Evolutionary conservation across 2,329 filamentous ascomycete species (phyloP).

Genomic region (Sporothrix sp.): DNA sequence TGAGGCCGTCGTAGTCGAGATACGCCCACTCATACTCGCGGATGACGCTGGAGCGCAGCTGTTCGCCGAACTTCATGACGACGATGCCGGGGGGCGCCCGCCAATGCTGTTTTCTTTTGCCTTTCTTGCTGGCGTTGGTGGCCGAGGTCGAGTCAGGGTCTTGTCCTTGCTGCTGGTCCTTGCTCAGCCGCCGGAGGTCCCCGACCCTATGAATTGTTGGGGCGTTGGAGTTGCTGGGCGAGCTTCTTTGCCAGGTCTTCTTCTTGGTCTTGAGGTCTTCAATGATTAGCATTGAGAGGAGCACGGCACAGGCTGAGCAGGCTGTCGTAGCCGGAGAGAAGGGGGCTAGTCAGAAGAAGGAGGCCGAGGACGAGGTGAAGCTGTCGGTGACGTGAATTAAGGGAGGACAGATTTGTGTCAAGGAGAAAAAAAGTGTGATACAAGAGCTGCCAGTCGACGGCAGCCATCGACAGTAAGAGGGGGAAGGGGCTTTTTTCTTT

Average conservation of each 20-base stretch:
- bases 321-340: background rate
- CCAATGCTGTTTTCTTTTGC: conserved; percentile 18
- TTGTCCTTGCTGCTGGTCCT: background rate
- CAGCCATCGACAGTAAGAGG: background rate
- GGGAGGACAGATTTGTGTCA: background rate
- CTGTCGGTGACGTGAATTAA: background rate
- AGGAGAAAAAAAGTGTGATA: background rate
- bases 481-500: background rate
- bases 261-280: conserved; percentile 36
- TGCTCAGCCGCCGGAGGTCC: background rate
- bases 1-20: conserved; percentile 93
- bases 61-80: conserved; percentile 84
- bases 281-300: conserved; percentile 40
- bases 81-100: conserved; percentile 40
- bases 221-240: conserved; percentile 1
- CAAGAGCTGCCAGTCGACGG: background rate
- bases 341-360: too few relatives aligned
- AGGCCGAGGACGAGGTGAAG: too few relatives aligned
- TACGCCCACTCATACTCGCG: conserved; percentile 98
- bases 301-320: conserved; percentile 1
- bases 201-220: conserved; percentile 9
- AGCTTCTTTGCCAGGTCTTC: conserved; percentile 30
- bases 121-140: background rate
- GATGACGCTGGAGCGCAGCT: conserved; percentile 90
- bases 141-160: background rate